Conservation (phyloP, 192 early-diverging fungal species). For the Spizellomyces sp. region DNA sequence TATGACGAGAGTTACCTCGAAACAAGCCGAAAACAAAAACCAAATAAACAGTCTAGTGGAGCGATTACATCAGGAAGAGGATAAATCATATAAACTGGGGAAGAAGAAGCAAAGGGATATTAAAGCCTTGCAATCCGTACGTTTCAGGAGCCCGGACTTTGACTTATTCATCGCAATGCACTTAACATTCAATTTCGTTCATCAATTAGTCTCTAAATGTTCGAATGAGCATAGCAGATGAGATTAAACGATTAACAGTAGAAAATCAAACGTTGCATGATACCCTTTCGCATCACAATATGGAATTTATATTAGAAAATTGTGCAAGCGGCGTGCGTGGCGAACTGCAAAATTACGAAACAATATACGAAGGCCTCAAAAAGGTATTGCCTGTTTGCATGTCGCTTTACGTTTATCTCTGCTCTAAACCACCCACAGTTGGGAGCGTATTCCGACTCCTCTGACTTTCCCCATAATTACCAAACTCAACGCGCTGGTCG, state of each 20-base stretch:
- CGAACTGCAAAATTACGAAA: constrained; percentile 54
- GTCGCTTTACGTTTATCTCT: not conserved
- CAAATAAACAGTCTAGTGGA: constrained; percentile 45
- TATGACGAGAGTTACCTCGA: constrained; percentile 15
- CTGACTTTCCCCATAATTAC: constrained; percentile 1
- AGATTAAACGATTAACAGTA: constrained; percentile 55
- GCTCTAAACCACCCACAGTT: not conserved
- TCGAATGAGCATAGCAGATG: constrained; percentile 49
- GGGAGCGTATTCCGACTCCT: not conserved
- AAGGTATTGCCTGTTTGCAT: constrained; percentile 41
- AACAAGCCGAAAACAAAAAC: constrained; percentile 45
- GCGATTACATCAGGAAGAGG: constrained; percentile 50
- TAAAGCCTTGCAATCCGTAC: constrained; percentile 46
- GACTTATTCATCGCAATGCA: not conserved
- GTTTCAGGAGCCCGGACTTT: not conserved
- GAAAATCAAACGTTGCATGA: constrained; percentile 48
- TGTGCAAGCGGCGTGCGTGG: constrained; percentile 40
- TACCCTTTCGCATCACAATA: constrained; percentile 40
- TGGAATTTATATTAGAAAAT: constrained; percentile 41
- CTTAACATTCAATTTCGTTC: constrained; percentile 4
- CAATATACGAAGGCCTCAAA: constrained; percentile 54
- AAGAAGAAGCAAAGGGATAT: constrained; percentile 57
- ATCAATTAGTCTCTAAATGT: constrained; percentile 42
- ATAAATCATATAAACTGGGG: constrained; percentile 43
- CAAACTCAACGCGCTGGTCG: not conserved